Evolutionary conservation across 495 filamentous ascomycete species (phyloP), one percentile per base, ranked within the genome.

Genomic region (Wilcoxina mikolae): DNA sequence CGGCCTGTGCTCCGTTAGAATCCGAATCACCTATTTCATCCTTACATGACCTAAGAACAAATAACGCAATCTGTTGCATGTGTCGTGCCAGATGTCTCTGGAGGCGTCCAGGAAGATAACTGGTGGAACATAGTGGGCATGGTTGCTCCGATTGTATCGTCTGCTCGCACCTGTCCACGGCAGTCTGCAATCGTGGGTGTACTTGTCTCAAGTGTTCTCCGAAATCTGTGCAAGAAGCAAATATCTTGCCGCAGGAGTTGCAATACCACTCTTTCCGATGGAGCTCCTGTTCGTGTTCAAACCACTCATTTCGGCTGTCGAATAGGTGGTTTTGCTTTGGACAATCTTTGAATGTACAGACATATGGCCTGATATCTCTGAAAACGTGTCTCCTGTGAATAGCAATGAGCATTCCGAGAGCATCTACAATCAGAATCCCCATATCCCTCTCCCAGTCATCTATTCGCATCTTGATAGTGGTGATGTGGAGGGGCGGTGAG

Each of bases 1-100:
- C n/a, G n/a, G n/a, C n/a, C n/a, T n/a, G n/a, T n/a, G n/a, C n/a
- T n/a, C n/a, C n/a, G n/a, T n/a, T n/a, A n/a, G n/a, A n/a, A n/a
- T n/a, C n/a, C n/a, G n/a, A n/a, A n/a, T n/a, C n/a, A n/a, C n/a
- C n/a, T n/a, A n/a, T n/a, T n/a, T n/a, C n/a, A n/a, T n/a, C n/a
- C n/a, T n/a, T n/a, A n/a, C 26, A 28, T 49, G 20, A 25, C 46
- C 20, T 25, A 25, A 44, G 15, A 12, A 53, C 26, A 27, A 65
- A 65, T 10, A 65, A 22, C 1, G 61, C 57, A 12, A 65, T 41
- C 31, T 64, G 61, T 41, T 65, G 60, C 60, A 65, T 59, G 54
- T 65, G 61, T 4, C 25, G 51, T 11, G 52, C 56, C 20, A 65
- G 29, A 39, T 65, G 61, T n/a, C 57, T 53, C 27, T 48, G 39